Evolutionary conservation across 768 basidiomycete species (phyloP), one percentile per base, ranked within the genome.

Genomic region (Lentinula boryana): DNA sequence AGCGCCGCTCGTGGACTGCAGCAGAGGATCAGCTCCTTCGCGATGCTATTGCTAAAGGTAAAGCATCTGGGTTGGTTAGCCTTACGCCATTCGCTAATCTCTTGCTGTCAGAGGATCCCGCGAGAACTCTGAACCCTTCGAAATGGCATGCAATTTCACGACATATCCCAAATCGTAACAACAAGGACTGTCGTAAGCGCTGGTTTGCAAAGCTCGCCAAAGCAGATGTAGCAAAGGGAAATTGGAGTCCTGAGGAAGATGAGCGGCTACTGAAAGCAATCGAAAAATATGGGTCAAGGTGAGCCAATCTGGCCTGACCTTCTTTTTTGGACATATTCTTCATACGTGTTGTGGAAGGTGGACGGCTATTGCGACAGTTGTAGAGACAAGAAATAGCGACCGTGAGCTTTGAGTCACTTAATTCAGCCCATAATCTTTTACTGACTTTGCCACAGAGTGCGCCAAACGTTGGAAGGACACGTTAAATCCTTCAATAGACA

Each of bases 191-290:
- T 48, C 57, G 57, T 33, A 58, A 58, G 46, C 68, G 70, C 16
- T 71, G 70, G 70, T 69, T 68, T 63, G 66, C 69, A 1, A 84
- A 84, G 74, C 83, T 85, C 82, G 82, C 81, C 61, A 48, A 32
- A 15, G 43, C 81, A 8, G 80, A 82, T 68, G 81, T 84, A 31
- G 80, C 82, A 32, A 84, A 84, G 67, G 84, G 84, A 41, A 82
- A 82, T 9, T 85, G 84, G 84, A 77, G 81, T 5, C 78, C 81
- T 5, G 83, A 85, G 56, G 84, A 85, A 68, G 84, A 85, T 62
- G 80, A 83, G 68, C 76, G 79, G 40, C 73, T 85, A 9, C 75
- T 83, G 56, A 77, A 78, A 63, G 84, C 81, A 23, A 83, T 85
- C 33, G 79, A 83, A 33, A 74, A 76, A 62, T 82, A 81, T 66